These are phyloP conservation scores for Volvox africanus DNA, from an alignment of 139 green algal genomes.

Conservation along the genomic window DNA sequence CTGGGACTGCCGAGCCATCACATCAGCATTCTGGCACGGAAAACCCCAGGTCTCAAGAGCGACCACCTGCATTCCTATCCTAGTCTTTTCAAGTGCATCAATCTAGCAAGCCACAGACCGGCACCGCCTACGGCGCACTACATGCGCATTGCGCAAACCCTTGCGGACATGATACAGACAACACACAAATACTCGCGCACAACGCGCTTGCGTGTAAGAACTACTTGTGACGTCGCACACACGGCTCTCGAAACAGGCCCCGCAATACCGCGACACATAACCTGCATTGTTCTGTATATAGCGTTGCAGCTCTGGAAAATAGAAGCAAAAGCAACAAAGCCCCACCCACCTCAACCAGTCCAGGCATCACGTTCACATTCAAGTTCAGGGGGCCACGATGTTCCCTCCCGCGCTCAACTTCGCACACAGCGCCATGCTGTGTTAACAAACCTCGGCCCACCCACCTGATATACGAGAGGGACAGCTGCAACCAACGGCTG, in stretches of 20 bases:
- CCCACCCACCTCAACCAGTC: neutral
- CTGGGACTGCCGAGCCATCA: no score
- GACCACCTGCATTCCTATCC: slow-evolving; percentile 22
- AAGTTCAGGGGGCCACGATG: neutral
- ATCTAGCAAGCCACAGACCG: neutral
- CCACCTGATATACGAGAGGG: neutral
- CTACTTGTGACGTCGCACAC: neutral
- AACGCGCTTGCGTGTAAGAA: neutral
- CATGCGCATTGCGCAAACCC: neutral
- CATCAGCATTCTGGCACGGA: neutral
- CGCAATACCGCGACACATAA: slow-evolving; percentile 11
- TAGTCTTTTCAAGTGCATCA: neutral
- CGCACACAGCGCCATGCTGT: neutral
- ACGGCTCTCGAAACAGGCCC: neutral
- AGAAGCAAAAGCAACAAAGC: neutral
- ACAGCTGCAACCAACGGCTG: no score
- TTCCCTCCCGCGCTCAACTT: neutral
- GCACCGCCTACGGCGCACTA: slow-evolving; percentile 4
- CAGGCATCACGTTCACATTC: neutral
- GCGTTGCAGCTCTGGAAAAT: slow-evolving; percentile 32
- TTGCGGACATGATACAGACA: neutral
- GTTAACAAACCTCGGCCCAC: neutral
- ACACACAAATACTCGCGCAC: neutral
- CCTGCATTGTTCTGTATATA: slow-evolving; percentile 29
- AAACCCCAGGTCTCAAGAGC: neutral